phyloP scores from a whole-genome alignment of 2,329 filamentous ascomycete species.

The Tolypocladium inflatum region DNA sequence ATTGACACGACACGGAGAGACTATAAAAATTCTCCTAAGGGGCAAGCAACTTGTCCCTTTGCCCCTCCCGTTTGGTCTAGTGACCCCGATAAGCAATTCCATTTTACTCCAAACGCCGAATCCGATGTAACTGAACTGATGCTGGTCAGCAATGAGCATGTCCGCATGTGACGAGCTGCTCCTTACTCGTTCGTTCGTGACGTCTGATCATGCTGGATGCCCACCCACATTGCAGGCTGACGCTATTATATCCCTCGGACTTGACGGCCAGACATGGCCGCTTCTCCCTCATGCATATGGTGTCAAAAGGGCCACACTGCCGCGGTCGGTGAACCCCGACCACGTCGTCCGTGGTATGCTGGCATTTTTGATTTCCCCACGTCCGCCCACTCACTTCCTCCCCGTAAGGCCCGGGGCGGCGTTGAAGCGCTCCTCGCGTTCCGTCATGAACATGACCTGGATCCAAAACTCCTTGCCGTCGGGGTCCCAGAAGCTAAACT shows the following conservation, averaged over 20 bases:
- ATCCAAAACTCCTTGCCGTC: conserved; percentile 97
- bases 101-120: neutral
- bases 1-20: neutral
- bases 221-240: neutral
- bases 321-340: neutral
- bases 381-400: conserved; percentile 24
- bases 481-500: conserved; percentile 92
- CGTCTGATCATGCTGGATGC: neutral
- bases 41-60: neutral
- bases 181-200: neutral
- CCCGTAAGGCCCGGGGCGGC: conserved; percentile 52
- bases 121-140: neutral
- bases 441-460: conserved; percentile 96
- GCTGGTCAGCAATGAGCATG: neutral
- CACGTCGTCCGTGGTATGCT: neutral
- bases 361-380: neutral
- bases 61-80: neutral
- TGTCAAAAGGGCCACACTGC: no score
- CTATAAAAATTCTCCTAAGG: neutral
- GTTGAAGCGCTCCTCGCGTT: conserved; percentile 83
- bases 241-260: neutral
- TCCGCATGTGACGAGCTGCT: neutral
- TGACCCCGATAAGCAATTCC: neutral
- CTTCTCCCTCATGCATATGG: neutral
- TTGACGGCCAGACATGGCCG: neutral